These are phyloP conservation scores for Penicillium coffeae DNA, from an alignment of 495 filamentous ascomycete genomes.

Conservation along the genomic window DNA sequence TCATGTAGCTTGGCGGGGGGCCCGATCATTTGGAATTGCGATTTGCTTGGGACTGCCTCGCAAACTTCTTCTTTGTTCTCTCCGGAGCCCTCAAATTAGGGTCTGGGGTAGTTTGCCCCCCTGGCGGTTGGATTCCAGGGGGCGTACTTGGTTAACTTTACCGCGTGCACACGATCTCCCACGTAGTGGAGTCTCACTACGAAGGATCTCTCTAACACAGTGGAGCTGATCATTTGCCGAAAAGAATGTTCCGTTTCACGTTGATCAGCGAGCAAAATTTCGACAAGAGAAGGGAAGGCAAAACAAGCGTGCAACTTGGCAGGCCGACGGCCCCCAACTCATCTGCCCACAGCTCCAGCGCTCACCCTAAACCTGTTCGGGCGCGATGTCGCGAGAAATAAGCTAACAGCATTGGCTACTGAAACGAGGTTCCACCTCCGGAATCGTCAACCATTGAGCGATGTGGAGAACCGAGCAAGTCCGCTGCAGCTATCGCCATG, in stretches of 20 bases:
- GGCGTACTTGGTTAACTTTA: too few species aligned
- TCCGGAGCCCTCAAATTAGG: too few species aligned
- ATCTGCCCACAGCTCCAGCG: background rate
- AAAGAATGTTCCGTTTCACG: background rate
- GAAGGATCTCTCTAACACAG: too few species aligned
- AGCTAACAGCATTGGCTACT: slow-evolving; percentile 1
- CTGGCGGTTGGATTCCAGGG: too few species aligned
- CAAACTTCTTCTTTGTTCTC: background rate
- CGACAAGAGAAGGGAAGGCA: too few species aligned
- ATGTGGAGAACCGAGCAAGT: slow-evolving; percentile 11
- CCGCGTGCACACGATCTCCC: too few species aligned
- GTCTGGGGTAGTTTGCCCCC: background rate
- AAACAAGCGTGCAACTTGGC: background rate
- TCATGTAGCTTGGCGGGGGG: background rate
- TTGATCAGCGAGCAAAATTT: too few species aligned
- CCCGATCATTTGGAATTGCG: background rate
- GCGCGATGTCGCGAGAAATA: slow-evolving; percentile 24
- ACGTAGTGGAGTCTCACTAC: too few species aligned
- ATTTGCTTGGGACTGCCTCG: too few species aligned
- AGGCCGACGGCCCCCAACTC: background rate
- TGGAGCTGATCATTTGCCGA: background rate
- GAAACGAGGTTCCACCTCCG: background rate
- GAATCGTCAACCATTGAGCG: background rate
- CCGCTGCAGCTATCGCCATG: slow-evolving; percentile 3
- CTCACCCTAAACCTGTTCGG: slow-evolving; percentile 12